Conservation (phyloP, 2,329 filamentous ascomycete genomes). For the Chrysoporthe austroafricana region DNA sequence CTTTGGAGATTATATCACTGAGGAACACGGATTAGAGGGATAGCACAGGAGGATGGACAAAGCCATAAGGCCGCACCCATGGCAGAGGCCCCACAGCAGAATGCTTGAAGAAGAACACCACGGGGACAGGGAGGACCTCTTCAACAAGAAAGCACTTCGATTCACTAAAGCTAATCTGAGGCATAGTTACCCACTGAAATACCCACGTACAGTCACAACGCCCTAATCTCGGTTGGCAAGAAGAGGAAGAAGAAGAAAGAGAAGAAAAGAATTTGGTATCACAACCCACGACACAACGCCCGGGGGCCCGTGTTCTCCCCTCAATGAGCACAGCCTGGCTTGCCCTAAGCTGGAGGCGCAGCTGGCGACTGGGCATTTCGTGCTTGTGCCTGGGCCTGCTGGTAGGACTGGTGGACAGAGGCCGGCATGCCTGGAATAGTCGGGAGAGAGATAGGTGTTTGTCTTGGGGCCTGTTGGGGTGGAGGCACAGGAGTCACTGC, state of each 20-base stretch:
- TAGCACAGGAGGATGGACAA: too few relatives aligned
- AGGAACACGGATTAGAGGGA: too few relatives aligned
- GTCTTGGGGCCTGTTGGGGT: conserved; percentile 3
- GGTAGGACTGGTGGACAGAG: conserved; percentile 28
- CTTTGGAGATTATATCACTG: too few relatives aligned
- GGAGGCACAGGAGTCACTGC: neutral
- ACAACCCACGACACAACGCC: neutral
- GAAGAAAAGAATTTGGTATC: neutral
- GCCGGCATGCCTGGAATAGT: conserved; percentile 28
- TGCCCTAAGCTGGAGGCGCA: conserved; percentile 3
- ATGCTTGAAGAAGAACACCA: neutral
- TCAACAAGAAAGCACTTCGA: neutral
- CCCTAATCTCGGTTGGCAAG: neutral
- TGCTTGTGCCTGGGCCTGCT: conserved; percentile 25
- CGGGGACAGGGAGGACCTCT: neutral
- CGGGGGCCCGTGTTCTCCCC: neutral
- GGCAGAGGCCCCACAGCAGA: too few relatives aligned
- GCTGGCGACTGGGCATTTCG: conserved; percentile 17
- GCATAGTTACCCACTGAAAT: neutral
- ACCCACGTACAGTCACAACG: neutral
- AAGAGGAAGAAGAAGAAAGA: neutral
- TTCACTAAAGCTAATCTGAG: neutral
- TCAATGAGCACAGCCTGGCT: neutral
- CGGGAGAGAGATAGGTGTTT: conserved; percentile 27
- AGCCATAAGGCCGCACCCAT: too few relatives aligned